These are phyloP conservation scores for Trematosphaeria pertusa DNA, from an alignment of 2,329 filamentous ascomycete species.

Conservation along the genomic window DNA sequence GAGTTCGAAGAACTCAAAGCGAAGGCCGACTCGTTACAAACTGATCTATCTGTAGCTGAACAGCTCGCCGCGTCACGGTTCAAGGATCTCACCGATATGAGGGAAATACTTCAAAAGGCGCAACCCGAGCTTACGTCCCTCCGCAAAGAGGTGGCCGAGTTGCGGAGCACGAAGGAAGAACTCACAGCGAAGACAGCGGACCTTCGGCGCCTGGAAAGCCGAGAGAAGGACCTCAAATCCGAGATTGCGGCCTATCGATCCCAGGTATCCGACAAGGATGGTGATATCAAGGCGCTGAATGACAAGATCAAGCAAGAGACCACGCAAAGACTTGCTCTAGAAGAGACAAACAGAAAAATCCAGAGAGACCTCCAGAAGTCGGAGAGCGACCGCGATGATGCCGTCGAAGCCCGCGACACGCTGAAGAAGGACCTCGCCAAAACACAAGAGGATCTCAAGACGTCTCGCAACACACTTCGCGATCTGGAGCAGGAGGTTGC, in stretches of 20 bases:
- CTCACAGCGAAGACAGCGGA: slow-evolving; percentile 68
- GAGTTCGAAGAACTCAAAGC: slow-evolving; percentile 76
- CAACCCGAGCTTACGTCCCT: slow-evolving; percentile 85
- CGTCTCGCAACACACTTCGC: slow-evolving; percentile 64
- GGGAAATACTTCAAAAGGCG: slow-evolving; percentile 80
- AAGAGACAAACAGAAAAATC: slow-evolving; percentile 77
- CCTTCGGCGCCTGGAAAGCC: slow-evolving; percentile 77
- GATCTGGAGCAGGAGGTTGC: slow-evolving; percentile 77
- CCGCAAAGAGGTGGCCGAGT: slow-evolving; percentile 74
- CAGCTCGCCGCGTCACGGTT: slow-evolving; percentile 86
- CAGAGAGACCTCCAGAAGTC: slow-evolving; percentile 79
- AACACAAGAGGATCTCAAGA: slow-evolving; percentile 73
- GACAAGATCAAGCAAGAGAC: slow-evolving; percentile 81
- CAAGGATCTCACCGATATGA: slow-evolving; percentile 83
- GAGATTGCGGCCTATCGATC: slow-evolving; percentile 76
- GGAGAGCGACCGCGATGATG: slow-evolving; percentile 80
- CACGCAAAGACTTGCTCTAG: slow-evolving; percentile 72
- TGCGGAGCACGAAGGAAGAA: slow-evolving; percentile 79
- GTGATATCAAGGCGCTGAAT: slow-evolving; percentile 77
- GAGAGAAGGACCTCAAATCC: slow-evolving; percentile 79
- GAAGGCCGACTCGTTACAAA: slow-evolving; percentile 74
- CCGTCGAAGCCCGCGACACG: slow-evolving; percentile 76
- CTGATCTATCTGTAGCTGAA: slow-evolving; percentile 84
- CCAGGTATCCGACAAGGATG: slow-evolving; percentile 74
- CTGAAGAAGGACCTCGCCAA: slow-evolving; percentile 72